Evolutionary conservation across 1,284 basidiomycete genomes (phyloP), one percentile per base, ranked within the genome.

Genomic region (Tausonia pullulans): DNA sequence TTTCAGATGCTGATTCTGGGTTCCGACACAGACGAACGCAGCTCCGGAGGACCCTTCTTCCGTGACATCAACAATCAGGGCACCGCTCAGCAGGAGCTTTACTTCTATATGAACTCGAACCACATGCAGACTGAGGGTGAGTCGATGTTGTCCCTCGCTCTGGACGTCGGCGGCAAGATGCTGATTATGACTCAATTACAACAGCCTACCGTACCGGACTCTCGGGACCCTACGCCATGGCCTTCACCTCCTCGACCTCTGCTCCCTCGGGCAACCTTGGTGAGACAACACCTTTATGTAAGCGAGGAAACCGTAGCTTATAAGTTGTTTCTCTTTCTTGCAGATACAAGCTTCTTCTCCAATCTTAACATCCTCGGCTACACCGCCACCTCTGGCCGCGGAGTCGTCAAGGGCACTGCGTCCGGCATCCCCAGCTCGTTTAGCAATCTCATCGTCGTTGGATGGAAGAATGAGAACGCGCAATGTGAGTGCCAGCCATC

Each of bases 281-380:
- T 62, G 52, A 27, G 52, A 10, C 27, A 27, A 27, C 27, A 2
- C 27, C 27, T 27, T 27, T 27, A 27, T 27, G 27, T 27, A 2
- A 27, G 27, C 27, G 27, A 27, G 27, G 27, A 27, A 27, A 27
- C 27, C 27, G 27, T 27, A 27, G 27, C 27, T 27, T 27, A 27
- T 40, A 39, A 16, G 13, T 41, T 2, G 0, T 43, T 27, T 50
- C 62, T 53, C 53, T 51, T 7, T 62, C 56, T 13, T 59, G 46
- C 9, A 40, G 79, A 80, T 69, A 78, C 77, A 13, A 77, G 76
- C 49, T 81, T 81, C 73, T 78, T 80, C 74, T 77, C 77, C 52
- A 74, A 67, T 50, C 74, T 81, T 40, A 76, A 76, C 16, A 74
- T 81, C 5, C 74, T 76, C 63, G 80, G 80, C 10, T 81, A 79